Evolutionary conservation across 192 early-diverging fungal genomes (phyloP).

Genomic region (Diversispora eburnea): DNA sequence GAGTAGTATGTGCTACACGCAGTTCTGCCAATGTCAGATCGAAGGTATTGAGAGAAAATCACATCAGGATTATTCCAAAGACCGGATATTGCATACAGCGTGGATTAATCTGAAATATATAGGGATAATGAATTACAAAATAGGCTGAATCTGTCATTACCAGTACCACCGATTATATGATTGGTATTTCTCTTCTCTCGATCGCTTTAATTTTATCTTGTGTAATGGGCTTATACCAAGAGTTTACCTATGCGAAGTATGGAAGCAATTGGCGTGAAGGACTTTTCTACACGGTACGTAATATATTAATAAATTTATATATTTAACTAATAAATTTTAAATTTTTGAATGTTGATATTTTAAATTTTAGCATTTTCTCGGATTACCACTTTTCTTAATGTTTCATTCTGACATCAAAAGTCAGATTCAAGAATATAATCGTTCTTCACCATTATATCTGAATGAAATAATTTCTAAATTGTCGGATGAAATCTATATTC

Average conservation of each 20-base stretch:
- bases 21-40: slow-evolving; percentile 35
- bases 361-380: slow-evolving; percentile 63
- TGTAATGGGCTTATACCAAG: slow-evolving; percentile 79
- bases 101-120: background rate
- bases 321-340: background rate
- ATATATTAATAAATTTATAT: background rate
- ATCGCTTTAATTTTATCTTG: slow-evolving; percentile 75
- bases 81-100: no score
- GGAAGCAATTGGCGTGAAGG: slow-evolving; percentile 85
- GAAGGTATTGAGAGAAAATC: slow-evolving; percentile 4
- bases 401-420: slow-evolving; percentile 64
- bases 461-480: slow-evolving; percentile 27
- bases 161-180: slow-evolving; percentile 48
- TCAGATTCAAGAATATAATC: slow-evolving; percentile 55
- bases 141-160: background rate
- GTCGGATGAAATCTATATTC: slow-evolving; percentile 31
- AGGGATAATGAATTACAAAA: slow-evolving; percentile 4
- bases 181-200: slow-evolving; percentile 66
- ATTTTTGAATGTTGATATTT: background rate
- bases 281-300: slow-evolving; percentile 74
- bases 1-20: slow-evolving; percentile 70
- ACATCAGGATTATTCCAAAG: background rate
- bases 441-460: slow-evolving; percentile 45
- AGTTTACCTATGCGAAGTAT: slow-evolving; percentile 71
- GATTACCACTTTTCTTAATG: slow-evolving; percentile 74